Base-by-base conservation (phyloP, 441 rosid genomes). In the Hypseocharis bilobata region DNA sequence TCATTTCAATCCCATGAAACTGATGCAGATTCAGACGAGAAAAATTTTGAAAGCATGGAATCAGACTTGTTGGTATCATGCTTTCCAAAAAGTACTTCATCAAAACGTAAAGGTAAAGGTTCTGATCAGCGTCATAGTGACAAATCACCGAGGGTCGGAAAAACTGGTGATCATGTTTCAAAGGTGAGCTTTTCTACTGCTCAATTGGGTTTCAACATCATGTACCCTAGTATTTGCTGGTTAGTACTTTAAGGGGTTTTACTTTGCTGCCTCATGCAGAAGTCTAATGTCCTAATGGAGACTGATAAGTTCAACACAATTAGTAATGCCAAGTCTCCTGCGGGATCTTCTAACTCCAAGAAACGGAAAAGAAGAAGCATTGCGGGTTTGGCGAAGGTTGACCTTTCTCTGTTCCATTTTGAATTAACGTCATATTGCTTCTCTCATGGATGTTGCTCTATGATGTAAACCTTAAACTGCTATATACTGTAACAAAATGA, bases 301-400 rank as follows among this genome's bases (percentile, higher is more conserved):
- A 75, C 76, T 65, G 84, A 79, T 62, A 72, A 70, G 67, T 25
- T 62, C 22, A 66, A 71, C 34, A 14, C 77, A 58, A 73, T 65
- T 54, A 63, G 49, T 70, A 70, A 65, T 64, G 69, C 62, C 34
- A 89, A 82, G 73, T 80, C 96, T 76, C 77, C 82, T 23, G 58
- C 72, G 74, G 94, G 81, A 82, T 79, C 91, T 69, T 45, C 69
- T 65, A n/a, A n/a, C n/a, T n/a, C n/a, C n/a, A 86, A 91, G 85
- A 91, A 89, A 71, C 83, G 82, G 54, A 91, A 85, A 84, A 86
- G 96, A 77, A 86, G 77, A 80, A 81, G 85, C 78, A 60, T 80
- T 62, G 64, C 90, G 38, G 95, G 95, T 60, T 74, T 87, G 80
- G 82, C 80, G 11, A 94, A 89, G 99, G 99, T 91, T 69, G 60